Evolutionary conservation across 2,329 filamentous ascomycete genomes (phyloP).

Genomic region (Cercospora beticola): DNA sequence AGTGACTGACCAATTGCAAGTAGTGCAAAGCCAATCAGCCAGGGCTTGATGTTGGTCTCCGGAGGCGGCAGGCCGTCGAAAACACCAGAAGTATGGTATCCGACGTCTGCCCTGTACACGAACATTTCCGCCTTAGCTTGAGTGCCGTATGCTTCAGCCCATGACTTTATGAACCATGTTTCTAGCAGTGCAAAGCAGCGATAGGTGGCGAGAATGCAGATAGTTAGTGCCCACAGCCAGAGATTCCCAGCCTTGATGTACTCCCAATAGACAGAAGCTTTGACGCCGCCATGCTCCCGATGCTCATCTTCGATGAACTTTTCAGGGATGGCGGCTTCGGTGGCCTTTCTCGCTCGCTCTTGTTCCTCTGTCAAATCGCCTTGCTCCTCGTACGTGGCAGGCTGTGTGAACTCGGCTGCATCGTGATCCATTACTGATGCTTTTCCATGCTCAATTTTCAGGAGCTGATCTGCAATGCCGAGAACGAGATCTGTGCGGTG

Average conservation of each 20-base stretch:
- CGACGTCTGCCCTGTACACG: constrained; percentile 17
- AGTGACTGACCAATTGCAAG: constrained; percentile 64
- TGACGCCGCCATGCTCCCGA: constrained; percentile 71
- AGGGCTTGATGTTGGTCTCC: constrained; percentile 65
- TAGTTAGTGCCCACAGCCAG: constrained; percentile 67
- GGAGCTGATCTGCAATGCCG: constrained; percentile 68
- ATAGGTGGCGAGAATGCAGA: constrained; percentile 63
- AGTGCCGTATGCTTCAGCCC: constrained; percentile 72
- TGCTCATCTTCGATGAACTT: constrained; percentile 80
- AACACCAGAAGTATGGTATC: constrained; percentile 30
- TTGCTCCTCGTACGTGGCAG: constrained; percentile 1
- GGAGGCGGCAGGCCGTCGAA: constrained; percentile 65
- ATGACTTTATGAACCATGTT: constrained; percentile 81
- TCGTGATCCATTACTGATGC: constrained; percentile 41
- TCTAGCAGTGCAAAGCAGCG: constrained; percentile 65
- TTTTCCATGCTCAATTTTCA: constrained; percentile 65
- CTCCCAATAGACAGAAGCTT: constrained; percentile 74
- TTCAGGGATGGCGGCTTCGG: constrained; percentile 58
- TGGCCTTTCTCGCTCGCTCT: constrained; percentile 41
- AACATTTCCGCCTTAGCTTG: constrained; percentile 21
- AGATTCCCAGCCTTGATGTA: constrained; percentile 81
- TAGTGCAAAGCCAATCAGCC: constrained; percentile 69
- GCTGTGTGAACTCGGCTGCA: constrained; percentile 14
- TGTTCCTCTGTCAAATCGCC: constrained; percentile 30
- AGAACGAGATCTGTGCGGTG: constrained; percentile 70